Evolutionary conservation across 2,329 filamentous ascomycete genomes (phyloP).

Genomic region (Clarireedia homoeocarpa): DNA sequence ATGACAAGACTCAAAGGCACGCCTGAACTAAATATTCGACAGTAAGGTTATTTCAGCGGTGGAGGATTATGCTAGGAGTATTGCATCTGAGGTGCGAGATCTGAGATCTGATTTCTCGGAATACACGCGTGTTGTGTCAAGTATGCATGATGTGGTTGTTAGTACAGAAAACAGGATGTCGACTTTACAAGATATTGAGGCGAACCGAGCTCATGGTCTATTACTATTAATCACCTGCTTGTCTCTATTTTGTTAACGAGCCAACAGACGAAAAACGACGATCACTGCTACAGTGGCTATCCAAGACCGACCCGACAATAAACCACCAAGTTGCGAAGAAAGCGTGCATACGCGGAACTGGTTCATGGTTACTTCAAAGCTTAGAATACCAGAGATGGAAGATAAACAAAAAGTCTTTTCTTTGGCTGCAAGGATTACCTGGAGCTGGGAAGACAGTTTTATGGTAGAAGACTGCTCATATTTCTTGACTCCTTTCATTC

Average conservation of each 20-base stretch:
- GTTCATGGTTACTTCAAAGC: neutral
- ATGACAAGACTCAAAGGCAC: neutral
- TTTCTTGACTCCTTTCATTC: neutral
- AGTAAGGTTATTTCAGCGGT: neutral
- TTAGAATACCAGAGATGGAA: neutral
- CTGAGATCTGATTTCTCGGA: neutral
- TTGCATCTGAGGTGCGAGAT: neutral
- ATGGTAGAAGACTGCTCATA: neutral
- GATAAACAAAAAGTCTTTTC: neutral
- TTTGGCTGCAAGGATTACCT: neutral
- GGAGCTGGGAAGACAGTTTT: neutral
- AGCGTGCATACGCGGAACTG: neutral
- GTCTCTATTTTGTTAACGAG: neutral
- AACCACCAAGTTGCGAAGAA: neutral
- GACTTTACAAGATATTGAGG: neutral
- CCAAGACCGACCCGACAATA: neutral
- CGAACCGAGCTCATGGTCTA: neutral
- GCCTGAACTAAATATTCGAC: neutral
- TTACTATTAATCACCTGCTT: neutral
- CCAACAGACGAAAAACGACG: neutral
- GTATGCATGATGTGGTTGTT: neutral
- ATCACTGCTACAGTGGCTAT: neutral
- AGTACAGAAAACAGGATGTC: neutral
- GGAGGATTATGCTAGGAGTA: neutral
- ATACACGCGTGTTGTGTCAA: neutral